Evolutionary conservation across 176 grass and related monocot species (phyloP).

Genomic region (Hordeum marinum): DNA sequence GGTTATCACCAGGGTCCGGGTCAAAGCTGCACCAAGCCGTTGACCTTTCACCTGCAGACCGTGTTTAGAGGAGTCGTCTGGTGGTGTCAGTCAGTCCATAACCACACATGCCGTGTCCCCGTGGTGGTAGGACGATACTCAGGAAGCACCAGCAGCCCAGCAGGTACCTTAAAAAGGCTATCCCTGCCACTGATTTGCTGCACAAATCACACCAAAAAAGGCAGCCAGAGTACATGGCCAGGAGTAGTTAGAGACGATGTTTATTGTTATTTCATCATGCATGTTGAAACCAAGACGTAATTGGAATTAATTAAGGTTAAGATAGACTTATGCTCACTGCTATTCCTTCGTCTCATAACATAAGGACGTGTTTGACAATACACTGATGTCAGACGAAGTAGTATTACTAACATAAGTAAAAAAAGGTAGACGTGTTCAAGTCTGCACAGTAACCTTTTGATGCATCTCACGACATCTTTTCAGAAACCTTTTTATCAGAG

Average conservation of each 20-base stretch:
- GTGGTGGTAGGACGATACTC: neutral
- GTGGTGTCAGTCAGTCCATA: neutral
- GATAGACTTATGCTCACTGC: too few relatives aligned
- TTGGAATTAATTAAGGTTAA: neutral
- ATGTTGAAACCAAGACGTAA: neutral
- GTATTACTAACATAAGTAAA: neutral
- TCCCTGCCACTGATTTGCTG: neutral
- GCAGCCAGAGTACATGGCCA: neutral
- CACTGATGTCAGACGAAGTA: too few relatives aligned
- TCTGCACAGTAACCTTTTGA: neutral
- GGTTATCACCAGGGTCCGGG: conserved; percentile 28
- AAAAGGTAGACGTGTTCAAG: neutral
- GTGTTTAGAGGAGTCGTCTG: neutral
- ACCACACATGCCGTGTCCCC: neutral
- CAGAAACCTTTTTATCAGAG: neutral
- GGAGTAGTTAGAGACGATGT: neutral
- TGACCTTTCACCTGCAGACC: neutral
- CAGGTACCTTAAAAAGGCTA: neutral
- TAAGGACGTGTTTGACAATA: too few relatives aligned
- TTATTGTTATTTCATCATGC: neutral
- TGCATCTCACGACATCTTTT: neutral
- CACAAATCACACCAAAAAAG: neutral
- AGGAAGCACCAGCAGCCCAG: neutral
- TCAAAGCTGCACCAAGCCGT: conserved; percentile 3
- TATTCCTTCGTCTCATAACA: too few relatives aligned